These are phyloP conservation scores for Chamaecyparis obtusa DNA, from an alignment of 75 land plant species.

Conservation along the genomic window DNA sequence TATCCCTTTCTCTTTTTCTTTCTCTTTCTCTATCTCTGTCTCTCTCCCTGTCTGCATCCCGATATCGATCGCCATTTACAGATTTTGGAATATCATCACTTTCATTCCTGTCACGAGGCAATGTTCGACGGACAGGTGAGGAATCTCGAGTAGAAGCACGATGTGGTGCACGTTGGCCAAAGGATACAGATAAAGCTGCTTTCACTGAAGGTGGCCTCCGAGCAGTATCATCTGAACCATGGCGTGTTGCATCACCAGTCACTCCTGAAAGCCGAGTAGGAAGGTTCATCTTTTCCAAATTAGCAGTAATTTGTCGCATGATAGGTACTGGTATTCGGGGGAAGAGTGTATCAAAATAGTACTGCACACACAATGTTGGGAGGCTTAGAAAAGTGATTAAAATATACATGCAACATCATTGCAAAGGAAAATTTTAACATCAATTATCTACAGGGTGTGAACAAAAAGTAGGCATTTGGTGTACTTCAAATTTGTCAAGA, in stretches of 20 bases:
- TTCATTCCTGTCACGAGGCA: conserved; percentile 45
- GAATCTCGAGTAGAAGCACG: conserved; percentile 98
- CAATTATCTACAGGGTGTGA: background rate
- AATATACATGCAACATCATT: background rate
- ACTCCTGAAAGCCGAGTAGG: conserved; percentile 73
- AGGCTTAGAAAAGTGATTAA: background rate
- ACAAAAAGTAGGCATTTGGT: background rate
- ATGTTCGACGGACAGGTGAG: conserved; percentile 87
- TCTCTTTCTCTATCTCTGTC: conserved; percentile 37
- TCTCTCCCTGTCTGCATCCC: conserved; percentile 44
- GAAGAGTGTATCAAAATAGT: conserved; percentile 95
- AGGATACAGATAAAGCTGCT: conserved; percentile 96
- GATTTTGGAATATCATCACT: conserved; percentile 51
- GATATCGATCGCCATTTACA: conserved; percentile 37
- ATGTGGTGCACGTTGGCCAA: conserved; percentile 99
- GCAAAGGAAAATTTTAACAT: background rate
- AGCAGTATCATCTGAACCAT: conserved; percentile 92
- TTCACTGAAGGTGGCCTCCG: conserved; percentile 99
- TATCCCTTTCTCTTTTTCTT: conserved; percentile 26
- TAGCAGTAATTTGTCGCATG: conserved; percentile 64
- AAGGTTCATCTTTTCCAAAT: conserved; percentile 88
- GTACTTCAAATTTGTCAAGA: background rate
- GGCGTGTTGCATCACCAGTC: conserved; percentile 78
- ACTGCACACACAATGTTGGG: conserved; percentile 46
- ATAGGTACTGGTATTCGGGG: conserved; percentile 96